Evolutionary conservation across 2,329 filamentous ascomycete genomes (phyloP), one percentile per base, ranked within the genome.

Genomic region (Ophioceras dolichostomum): DNA sequence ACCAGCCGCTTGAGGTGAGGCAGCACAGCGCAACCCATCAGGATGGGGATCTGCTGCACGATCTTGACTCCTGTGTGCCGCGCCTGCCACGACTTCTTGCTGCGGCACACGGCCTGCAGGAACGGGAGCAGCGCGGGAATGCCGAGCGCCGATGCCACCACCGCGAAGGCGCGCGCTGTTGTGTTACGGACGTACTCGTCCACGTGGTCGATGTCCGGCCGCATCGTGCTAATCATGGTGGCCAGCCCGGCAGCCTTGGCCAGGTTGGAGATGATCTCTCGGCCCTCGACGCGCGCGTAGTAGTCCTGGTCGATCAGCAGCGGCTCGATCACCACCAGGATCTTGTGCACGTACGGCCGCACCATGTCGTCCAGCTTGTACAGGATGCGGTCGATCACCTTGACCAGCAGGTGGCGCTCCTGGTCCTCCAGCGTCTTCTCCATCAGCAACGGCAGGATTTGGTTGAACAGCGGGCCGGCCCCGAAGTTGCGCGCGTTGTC

Each of bases 191-290:
- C 93, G 55, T 98, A 98, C 58, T 98, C 91, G 51, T 98, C 91
- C 19, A 93, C 84, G 51, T 98, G 91, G 50, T 98, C 91, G 47
- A 98, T 94, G 72, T 98, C 91, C 0, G 91, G 93, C 52, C 91
- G 75, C 91, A 98, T 98, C 8, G 88, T 94, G 62, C 87, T 94
- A 57, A 98, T 98, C 91, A 98, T 98, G 49, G 93, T 91, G 14
- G 91, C 91, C 38, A 98, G 73, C 55, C 91, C 93, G 43, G 93
- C 91, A 18, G 91, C 91, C 61, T 98, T 98, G 55, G 83, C 84
- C 35, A 98, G 75, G 57, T 98, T 98, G 39, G 89, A 96, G 49
- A 98, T 98, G 50, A 98, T 98, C 58, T 98, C 91, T 48, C 91
- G 85, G 59, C 91, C 91, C 60, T 98, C 91, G 5, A 98, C 91